Base-by-base conservation (phyloP, 1,284 basidiomycete species). In the Trametes hirsuta region DNA sequence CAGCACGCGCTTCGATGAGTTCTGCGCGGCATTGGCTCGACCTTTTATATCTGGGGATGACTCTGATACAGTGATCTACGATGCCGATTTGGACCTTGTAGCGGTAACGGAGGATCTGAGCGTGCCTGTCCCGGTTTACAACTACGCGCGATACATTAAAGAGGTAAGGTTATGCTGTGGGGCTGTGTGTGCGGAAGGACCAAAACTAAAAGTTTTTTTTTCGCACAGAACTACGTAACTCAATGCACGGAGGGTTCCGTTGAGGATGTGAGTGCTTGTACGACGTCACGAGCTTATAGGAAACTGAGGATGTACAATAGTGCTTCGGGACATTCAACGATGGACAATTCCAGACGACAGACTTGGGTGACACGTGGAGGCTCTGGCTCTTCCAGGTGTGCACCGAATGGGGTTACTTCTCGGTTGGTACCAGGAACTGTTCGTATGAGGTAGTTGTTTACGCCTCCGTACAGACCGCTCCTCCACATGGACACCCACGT, bases 401-500 rank as follows among this genome's bases (percentile, higher is more conserved):
- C 77, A 95, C 91, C 0, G 87, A 96, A 70, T 98, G 95, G 95
- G 96, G 95, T 1, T 98, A 95, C 75, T 95, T 97, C 72, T 81
- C 77, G 4, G 90, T 89, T 65, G 22, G 77, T 68, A 2, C 9
- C 4, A 3, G 15, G 18, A 22, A 12, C 22, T 25, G 11, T 37
- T 37, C 35, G 18, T 14, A 34, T 36, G 25, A 49, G 44, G 57
- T 69, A 30, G 71, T 66, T 35, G 63, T 65, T 55, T 60, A 59
- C 66, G 34, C 35, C 39, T 37, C 22, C 14, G 11, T 48, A 3
- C 59, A 93, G 90, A 84, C 84, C 35, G 83, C 89, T 0, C 89
- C 93, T 8, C 90, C 88, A 1, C 79, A 84, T 58, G 79, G 77
- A 24, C 74, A 80, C 0, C 86, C 92, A 25, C 81, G 87, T 22